Conservation (phyloP, 2,329 filamentous ascomycete genomes). For the Pseudogymnoascus sp. region DNA sequence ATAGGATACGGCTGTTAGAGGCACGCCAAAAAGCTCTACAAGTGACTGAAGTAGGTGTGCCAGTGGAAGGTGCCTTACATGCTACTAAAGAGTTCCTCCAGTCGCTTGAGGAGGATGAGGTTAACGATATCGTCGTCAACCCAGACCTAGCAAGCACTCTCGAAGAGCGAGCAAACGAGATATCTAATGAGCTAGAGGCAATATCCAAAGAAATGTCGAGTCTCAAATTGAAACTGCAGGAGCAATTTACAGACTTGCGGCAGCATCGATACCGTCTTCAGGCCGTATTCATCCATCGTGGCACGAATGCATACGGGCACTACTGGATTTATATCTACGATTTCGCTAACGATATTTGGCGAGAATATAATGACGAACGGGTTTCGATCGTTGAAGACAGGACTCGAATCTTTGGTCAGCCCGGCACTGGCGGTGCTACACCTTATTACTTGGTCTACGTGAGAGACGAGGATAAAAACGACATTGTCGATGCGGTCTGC, state of each 20-base stretch:
- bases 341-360: constrained; percentile 73
- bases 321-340: constrained; percentile 97
- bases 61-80: constrained; percentile 23
- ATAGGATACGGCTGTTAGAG: constrained; percentile 50
- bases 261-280: constrained; percentile 73
- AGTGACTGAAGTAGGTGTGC: constrained; percentile 18
- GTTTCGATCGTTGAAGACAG: constrained; percentile 62
- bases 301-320: constrained; percentile 65
- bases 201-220: constrained; percentile 38
- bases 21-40: constrained; percentile 25
- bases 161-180: constrained; percentile 35
- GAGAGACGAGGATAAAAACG: constrained; percentile 54
- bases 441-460: constrained; percentile 82
- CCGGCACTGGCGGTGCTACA: constrained; percentile 56
- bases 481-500: constrained; percentile 49
- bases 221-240: constrained; percentile 30
- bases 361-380: constrained; percentile 84
- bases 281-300: constrained; percentile 86
- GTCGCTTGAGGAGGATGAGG: constrained; percentile 34
- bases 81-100: constrained; percentile 34
- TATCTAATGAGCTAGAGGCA: constrained; percentile 38
- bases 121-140: constrained; percentile 36
- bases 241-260: constrained; percentile 55
- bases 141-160: constrained; percentile 34
- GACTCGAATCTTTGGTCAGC: constrained; percentile 60